Percentiles rank a stretch among this genome's conserved stretches.
These are phyloP conservation scores for Alternaria sp. DNA, from an alignment of 2,329 filamentous ascomycete genomes.

Conservation along the genomic window DNA sequence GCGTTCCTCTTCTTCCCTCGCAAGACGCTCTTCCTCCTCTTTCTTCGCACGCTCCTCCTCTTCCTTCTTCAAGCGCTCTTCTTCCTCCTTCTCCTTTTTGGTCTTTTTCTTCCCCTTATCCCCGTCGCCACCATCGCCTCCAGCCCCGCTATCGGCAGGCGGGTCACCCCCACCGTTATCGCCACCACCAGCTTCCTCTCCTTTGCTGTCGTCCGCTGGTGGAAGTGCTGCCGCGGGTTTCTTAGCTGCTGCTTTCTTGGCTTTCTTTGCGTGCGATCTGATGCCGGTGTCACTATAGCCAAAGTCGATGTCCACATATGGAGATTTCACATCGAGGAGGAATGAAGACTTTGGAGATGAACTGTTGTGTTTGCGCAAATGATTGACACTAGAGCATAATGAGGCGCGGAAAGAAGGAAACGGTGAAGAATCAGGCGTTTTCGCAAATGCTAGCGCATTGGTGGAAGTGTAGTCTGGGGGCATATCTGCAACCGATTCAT, in stretches of 20 bases:
- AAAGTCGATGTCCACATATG: conserved; percentile 64
- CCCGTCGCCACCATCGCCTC: conserved; percentile 45
- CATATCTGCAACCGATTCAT: conserved; percentile 54
- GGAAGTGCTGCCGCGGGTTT: conserved; percentile 29
- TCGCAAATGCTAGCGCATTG: conserved; percentile 52
- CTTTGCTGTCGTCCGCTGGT: conserved; percentile 58
- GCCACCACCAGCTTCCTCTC: conserved; percentile 52
- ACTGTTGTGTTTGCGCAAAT: conserved; percentile 40
- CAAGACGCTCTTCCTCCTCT: conserved; percentile 46
- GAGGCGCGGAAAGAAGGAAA: conserved; percentile 46
- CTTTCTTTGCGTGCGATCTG: conserved; percentile 64
- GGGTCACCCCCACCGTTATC: conserved; percentile 47
- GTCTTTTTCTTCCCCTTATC: conserved; percentile 53
- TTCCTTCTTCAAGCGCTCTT: conserved; percentile 47
- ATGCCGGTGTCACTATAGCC: conserved; percentile 62
- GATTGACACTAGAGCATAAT: conserved; percentile 40
- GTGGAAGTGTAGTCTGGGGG: conserved; percentile 58
- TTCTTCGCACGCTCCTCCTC: conserved; percentile 52
- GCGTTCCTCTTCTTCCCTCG: conserved; percentile 50
- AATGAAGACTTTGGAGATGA: conserved; percentile 41
- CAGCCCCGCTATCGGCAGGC: conserved; percentile 49
- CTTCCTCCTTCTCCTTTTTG: conserved; percentile 51
- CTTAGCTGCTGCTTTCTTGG: conserved; percentile 54
- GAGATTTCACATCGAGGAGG: conserved; percentile 44
- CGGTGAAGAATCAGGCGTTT: conserved; percentile 41